Evolutionary conservation across 169 alveolate genomes (phyloP).

Genomic region (Cryptosporidium sp.): DNA sequence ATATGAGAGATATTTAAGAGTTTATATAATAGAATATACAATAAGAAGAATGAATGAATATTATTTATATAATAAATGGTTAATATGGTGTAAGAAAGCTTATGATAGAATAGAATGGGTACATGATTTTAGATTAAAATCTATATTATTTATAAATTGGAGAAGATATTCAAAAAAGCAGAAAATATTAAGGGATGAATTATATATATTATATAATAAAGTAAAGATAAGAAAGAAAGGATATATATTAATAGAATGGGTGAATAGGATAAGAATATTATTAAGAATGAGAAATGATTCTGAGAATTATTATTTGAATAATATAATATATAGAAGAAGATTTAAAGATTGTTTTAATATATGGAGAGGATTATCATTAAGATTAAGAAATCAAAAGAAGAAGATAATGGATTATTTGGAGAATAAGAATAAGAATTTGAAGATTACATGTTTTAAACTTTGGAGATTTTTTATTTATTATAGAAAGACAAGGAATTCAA

Average conservation of each 20-base stretch:
- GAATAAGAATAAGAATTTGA: background rate
- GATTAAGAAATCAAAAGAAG: background rate
- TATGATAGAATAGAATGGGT: conserved; percentile 50
- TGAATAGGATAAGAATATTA: background rate
- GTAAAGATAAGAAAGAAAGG: background rate
- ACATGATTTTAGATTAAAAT: conserved; percentile 36
- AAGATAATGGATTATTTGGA: background rate
- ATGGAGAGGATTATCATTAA: conserved; percentile 10
- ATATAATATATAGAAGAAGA: background rate
- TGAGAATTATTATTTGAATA: background rate
- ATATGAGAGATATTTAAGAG: background rate
- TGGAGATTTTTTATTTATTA: conserved; percentile 66
- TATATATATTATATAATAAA: conserved; percentile 4
- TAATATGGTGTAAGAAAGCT: conserved; percentile 59
- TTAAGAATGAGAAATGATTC: background rate
- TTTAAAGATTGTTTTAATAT: background rate
- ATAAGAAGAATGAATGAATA: conserved; percentile 46
- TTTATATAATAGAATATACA: background rate
- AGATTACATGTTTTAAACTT: conserved; percentile 26
- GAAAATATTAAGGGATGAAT: background rate
- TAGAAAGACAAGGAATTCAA: conserved; percentile 29
- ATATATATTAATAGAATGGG: background rate
- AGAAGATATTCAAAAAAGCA: conserved; percentile 28
- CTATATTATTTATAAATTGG: conserved; percentile 39
- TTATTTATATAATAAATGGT: conserved; percentile 29